These are phyloP conservation scores for Pseudocercospora fijiensis DNA, from an alignment of 2,329 filamentous ascomycete genomes.

Conservation along the genomic window DNA sequence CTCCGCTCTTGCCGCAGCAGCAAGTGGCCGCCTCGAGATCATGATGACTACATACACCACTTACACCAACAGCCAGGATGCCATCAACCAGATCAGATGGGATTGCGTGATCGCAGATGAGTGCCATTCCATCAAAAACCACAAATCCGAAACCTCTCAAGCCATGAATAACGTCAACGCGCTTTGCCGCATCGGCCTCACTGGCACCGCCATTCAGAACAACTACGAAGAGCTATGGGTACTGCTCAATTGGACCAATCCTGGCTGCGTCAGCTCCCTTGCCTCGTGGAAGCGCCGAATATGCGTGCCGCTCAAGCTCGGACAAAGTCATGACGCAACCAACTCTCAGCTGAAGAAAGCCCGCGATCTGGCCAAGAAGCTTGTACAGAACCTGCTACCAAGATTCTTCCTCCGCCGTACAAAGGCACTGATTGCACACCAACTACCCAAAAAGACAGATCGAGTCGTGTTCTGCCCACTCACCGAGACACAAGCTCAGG, in stretches of 20 bases:
- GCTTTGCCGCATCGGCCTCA: slow-evolving; percentile 87
- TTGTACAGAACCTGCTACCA: slow-evolving; percentile 84
- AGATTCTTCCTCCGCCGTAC: slow-evolving; percentile 88
- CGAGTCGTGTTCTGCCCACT: slow-evolving; percentile 92
- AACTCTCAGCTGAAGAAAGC: slow-evolving; percentile 76
- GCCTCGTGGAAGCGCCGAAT: slow-evolving; percentile 78
- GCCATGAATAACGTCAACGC: slow-evolving; percentile 90
- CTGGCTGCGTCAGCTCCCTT: slow-evolving; percentile 66
- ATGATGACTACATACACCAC: slow-evolving; percentile 94
- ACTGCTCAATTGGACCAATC: slow-evolving; percentile 92
- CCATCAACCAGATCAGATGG: slow-evolving; percentile 84
- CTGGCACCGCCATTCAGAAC: slow-evolving; percentile 95
- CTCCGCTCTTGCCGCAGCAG: slow-evolving; percentile 54
- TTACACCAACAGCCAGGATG: slow-evolving; percentile 72
- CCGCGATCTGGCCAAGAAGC: slow-evolving; percentile 75
- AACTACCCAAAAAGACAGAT: slow-evolving; percentile 92
- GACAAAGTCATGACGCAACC: slow-evolving; percentile 91
- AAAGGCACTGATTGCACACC: slow-evolving; percentile 87
- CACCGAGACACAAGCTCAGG: slow-evolving; percentile 74
- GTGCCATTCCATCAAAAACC: slow-evolving; percentile 85
- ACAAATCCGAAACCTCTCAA: slow-evolving; percentile 71
- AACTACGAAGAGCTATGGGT: slow-evolving; percentile 98
- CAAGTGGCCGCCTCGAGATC: slow-evolving; percentile 76
- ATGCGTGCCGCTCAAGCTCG: slow-evolving; percentile 74
- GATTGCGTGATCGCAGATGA: slow-evolving; percentile 94